phyloP scores from a whole-genome alignment of 2,329 filamentous ascomycete genomes.

The Cercospora sojina region DNA sequence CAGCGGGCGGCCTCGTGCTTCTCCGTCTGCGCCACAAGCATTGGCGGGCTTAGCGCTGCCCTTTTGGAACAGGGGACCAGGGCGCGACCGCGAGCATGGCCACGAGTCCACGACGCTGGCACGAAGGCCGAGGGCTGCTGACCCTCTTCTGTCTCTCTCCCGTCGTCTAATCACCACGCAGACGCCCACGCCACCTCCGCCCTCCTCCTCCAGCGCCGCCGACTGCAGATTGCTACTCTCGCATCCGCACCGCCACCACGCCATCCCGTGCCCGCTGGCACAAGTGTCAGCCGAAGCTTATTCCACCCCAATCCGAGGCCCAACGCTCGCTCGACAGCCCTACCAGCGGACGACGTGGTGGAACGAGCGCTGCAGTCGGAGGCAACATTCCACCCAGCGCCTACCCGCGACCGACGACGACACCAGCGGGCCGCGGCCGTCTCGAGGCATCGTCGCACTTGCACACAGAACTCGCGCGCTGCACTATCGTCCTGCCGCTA shows the following conservation, averaged over 20 bases:
- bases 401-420: not conserved
- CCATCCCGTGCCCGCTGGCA: not conserved
- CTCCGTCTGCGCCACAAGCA: not conserved
- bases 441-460: not conserved
- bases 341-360: not conserved
- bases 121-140: not conserved
- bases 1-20: conserved; percentile 2
- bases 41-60: not conserved
- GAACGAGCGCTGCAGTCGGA: not conserved
- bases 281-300: not conserved
- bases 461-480: not conserved
- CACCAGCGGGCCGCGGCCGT: not conserved
- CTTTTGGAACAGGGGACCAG: not conserved
- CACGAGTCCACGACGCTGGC: not conserved
- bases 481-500: not conserved
- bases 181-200: not conserved
- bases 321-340: not conserved
- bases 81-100: not conserved
- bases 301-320: not conserved
- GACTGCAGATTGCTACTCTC: not conserved
- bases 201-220: not conserved
- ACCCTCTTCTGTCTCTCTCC: not conserved
- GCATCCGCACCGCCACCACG: not conserved
- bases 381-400: not conserved
- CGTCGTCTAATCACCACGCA: not conserved